Conservation (phyloP, 441 rosid genomes). For the Pelargonium australe region DNA sequence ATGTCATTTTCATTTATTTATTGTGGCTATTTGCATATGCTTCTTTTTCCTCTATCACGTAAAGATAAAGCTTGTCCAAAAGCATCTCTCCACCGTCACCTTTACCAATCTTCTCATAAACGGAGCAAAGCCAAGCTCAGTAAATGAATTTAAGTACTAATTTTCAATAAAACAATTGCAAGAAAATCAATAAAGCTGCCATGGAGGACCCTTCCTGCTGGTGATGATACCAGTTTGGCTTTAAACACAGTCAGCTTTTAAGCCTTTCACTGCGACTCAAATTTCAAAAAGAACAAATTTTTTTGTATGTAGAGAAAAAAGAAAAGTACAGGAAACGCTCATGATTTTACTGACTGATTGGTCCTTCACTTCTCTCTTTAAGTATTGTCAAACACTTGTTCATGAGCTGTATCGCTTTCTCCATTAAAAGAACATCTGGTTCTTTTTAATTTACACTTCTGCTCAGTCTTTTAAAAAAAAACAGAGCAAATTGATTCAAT, state of each 20-base stretch:
- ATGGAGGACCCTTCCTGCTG: too few species aligned
- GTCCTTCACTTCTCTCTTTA: not conserved
- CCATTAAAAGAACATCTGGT: not conserved
- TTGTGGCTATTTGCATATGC: not conserved
- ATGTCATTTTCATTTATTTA: slow-evolving; percentile 13
- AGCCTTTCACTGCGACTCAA: slow-evolving; percentile 1
- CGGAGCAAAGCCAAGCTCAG: too few species aligned
- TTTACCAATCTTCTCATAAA: slow-evolving; percentile 19
- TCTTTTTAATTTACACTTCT: not conserved
- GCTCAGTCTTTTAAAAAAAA: not conserved
- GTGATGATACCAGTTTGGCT: not conserved
- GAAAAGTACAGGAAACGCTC: too few species aligned
- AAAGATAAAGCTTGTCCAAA: slow-evolving; percentile 39
- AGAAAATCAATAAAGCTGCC: not conserved
- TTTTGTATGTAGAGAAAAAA: not conserved
- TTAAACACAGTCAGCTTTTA: slow-evolving; percentile 4
- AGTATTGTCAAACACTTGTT: not conserved
- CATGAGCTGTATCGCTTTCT: slow-evolving; percentile 6
- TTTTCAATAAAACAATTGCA: not conserved
- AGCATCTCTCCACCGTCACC: slow-evolving; percentile 35
- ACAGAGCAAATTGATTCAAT: not conserved
- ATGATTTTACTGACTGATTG: too few species aligned
- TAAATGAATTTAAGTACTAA: not conserved
- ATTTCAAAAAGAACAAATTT: not conserved
- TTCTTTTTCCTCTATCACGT: slow-evolving; percentile 28